These are phyloP conservation scores for Epichloe brachyelytri DNA, from an alignment of 2,329 filamentous ascomycete genomes.

Conservation along the genomic window DNA sequence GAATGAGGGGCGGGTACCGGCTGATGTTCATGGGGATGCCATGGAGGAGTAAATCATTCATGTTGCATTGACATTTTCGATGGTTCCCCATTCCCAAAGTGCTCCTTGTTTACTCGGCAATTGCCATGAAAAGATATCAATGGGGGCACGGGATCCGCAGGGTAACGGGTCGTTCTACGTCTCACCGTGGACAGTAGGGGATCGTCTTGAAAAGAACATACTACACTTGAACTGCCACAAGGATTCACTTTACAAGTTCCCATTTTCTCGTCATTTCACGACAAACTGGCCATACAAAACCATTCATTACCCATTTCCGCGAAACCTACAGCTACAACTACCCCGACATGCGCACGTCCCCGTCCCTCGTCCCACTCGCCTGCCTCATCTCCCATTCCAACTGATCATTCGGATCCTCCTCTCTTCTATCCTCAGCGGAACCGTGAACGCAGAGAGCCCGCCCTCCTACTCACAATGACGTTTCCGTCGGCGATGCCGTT, in stretches of 20 bases:
- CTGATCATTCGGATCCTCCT: constrained; percentile 37
- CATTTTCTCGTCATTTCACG: too few species aligned
- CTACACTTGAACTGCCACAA: too few species aligned
- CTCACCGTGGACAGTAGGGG: too few species aligned
- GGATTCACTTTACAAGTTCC: too few species aligned
- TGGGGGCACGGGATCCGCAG: too few species aligned
- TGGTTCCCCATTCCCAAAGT: too few species aligned
- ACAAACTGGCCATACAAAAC: too few species aligned
- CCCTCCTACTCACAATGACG: constrained; percentile 17
- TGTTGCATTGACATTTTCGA: too few species aligned
- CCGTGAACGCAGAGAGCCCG: constrained; percentile 7
- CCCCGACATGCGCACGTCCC: constrained; percentile 48
- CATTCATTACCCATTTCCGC: not conserved
- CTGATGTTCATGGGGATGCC: constrained; percentile 42
- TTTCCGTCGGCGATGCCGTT: constrained; percentile 13
- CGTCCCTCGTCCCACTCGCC: constrained; percentile 26
- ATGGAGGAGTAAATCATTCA: constrained; percentile 44
- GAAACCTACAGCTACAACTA: constrained; percentile 15
- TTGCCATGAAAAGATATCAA: too few species aligned
- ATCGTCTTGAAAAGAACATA: not conserved
- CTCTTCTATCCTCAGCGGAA: constrained; percentile 13
- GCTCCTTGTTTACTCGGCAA: too few species aligned
- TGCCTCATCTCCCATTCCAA: constrained; percentile 43
- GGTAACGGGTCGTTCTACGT: too few species aligned
- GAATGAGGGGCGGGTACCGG: constrained; percentile 75